Evolutionary conservation across 768 basidiomycete species (phyloP).

Genomic region (Gyrodon lividus): DNA sequence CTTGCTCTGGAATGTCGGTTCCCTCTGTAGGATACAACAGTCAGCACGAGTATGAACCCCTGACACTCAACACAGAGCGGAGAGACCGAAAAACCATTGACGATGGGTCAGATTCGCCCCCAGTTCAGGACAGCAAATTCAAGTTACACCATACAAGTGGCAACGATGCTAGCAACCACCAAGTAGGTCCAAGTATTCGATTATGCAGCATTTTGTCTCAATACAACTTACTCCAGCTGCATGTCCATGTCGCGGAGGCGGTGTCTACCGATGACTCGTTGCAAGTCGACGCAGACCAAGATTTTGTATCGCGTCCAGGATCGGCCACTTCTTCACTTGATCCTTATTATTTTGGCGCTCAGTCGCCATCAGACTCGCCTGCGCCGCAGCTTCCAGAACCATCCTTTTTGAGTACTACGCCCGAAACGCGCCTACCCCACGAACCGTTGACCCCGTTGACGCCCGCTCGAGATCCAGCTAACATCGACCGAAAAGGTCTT

Average conservation of each 20-base stretch:
- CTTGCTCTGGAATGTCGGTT: conserved; percentile 41
- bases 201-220: not conserved
- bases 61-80: conserved; percentile 34
- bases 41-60: conserved; percentile 38
- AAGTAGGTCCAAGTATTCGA: conserved; percentile 11
- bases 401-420: conserved; percentile 50
- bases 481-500: conserved; percentile 82
- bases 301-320: conserved; percentile 56
- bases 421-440: conserved; percentile 49
- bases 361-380: conserved; percentile 69
- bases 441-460: conserved; percentile 68
- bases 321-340: conserved; percentile 82
- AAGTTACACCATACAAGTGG: conserved; percentile 35
- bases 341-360: conserved; percentile 83
- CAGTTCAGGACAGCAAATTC: conserved; percentile 41
- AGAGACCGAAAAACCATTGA: conserved; percentile 55
- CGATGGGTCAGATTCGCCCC: conserved; percentile 40
- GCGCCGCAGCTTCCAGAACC: conserved; percentile 40
- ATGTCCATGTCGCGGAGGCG: conserved; percentile 47
- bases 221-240: conserved; percentile 36
- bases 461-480: conserved; percentile 72
- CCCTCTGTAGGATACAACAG: conserved; percentile 37
- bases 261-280: conserved; percentile 28
- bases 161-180: conserved; percentile 4
- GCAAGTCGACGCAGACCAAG: conserved; percentile 44